Conservation (phyloP, 2,329 filamentous ascomycete species). For the Hymenoscyphus repandus region DNA sequence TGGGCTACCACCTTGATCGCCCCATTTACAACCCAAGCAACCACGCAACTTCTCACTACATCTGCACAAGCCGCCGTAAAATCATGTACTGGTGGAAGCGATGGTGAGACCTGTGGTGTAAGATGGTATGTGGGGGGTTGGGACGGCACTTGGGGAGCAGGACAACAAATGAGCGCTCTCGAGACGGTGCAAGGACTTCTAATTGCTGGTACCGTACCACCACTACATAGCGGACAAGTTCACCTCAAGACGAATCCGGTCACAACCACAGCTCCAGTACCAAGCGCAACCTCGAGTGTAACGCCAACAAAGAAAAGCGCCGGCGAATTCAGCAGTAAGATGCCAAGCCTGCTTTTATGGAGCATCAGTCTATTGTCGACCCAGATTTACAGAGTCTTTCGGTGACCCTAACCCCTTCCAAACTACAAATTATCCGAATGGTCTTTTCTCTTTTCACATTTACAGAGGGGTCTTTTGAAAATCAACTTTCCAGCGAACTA, state of each 20-base stretch:
- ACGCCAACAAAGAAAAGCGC: conserved; percentile 12
- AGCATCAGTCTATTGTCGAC: not conserved
- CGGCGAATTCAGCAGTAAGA: not conserved
- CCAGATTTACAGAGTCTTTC: not conserved
- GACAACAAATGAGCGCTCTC: conserved; percentile 60
- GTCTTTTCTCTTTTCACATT: too few species aligned
- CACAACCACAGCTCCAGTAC: conserved; percentile 7
- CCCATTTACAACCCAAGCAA: conserved; percentile 44
- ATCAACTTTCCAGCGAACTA: too few species aligned
- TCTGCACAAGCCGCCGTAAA: conserved; percentile 51
- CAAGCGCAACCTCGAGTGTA: conserved; percentile 1
- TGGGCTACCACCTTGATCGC: conserved; percentile 52
- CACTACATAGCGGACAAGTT: conserved; percentile 27
- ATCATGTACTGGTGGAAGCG: conserved; percentile 51
- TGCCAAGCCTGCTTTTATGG: not conserved
- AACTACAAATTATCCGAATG: too few species aligned
- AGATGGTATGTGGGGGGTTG: conserved; percentile 56
- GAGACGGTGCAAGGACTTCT: conserved; percentile 59
- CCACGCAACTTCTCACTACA: conserved; percentile 44
- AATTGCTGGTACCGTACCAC: conserved; percentile 37
- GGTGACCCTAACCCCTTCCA: not conserved
- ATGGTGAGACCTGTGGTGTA: conserved; percentile 49
- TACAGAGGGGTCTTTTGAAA: too few species aligned
- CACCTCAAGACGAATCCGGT: conserved; percentile 10
- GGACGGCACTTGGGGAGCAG: conserved; percentile 51